Percentiles rank a stretch among this genome's conserved stretches.
Conservation (phyloP, 305 asterid species). For the Plantago coronopus region DNA sequence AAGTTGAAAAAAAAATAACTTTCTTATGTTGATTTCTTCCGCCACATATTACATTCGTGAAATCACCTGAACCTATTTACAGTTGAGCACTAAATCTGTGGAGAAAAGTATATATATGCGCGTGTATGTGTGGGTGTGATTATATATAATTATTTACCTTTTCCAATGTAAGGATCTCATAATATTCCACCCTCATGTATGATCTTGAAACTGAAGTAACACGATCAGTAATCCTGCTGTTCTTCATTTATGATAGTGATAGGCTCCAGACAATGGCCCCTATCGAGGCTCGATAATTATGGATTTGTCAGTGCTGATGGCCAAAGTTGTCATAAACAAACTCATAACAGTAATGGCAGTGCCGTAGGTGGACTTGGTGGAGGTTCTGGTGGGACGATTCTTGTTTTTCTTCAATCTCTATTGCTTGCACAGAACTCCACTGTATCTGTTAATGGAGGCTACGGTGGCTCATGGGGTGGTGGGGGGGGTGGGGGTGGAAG, state of each 20-base stretch:
- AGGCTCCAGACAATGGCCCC: conserved; percentile 95
- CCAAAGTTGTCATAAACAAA: conserved; percentile 51
- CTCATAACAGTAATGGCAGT: conserved; percentile 52
- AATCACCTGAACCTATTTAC: too few species aligned
- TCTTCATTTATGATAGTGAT: conserved; percentile 47
- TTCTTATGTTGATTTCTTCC: too few species aligned
- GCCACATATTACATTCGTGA: too few species aligned
- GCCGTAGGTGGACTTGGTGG: conserved; percentile 80
- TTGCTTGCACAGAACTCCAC: conserved; percentile 65
- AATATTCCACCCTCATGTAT: background rate
- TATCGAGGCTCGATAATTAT: conserved; percentile 55
- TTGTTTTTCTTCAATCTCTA: conserved; percentile 67
- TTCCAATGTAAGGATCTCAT: too few species aligned
- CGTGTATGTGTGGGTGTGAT: too few species aligned
- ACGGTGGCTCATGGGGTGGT: conserved; percentile 81
- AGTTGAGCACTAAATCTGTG: background rate
- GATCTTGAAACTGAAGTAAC: conserved; percentile 12
- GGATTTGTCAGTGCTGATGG: conserved; percentile 89
- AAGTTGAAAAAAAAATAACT: too few species aligned
- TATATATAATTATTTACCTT: too few species aligned
- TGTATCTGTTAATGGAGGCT: conserved; percentile 80
- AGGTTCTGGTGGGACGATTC: conserved; percentile 96
- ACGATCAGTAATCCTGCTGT: conserved; percentile 24
- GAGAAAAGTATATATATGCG: background rate
- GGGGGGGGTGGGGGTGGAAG: conserved; percentile 99